These are phyloP conservation scores for Leishmania guyanensis DNA, from an alignment of 208 protist species.

Conservation along the genomic window DNA sequence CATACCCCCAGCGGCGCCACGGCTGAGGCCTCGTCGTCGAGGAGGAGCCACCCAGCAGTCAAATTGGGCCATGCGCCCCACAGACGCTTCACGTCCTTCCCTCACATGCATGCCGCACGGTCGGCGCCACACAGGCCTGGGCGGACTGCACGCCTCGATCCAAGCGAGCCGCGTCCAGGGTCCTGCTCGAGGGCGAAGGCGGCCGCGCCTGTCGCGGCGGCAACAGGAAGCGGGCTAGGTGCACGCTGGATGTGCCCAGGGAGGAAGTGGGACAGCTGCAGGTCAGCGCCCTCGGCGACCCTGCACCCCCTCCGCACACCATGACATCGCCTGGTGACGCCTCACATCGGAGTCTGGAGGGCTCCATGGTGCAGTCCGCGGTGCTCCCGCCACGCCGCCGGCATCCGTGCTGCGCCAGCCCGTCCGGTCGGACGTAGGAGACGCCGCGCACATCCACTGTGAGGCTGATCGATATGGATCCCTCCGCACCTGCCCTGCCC, in stretches of 20 bases:
- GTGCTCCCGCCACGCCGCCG: not conserved
- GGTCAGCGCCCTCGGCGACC: not conserved
- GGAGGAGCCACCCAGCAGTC: not conserved
- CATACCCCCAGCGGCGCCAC: not conserved
- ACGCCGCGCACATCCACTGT: not conserved
- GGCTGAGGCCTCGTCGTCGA: not conserved
- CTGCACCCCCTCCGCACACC: not conserved
- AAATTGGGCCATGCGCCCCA: not conserved
- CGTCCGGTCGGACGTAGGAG: not conserved
- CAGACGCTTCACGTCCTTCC: not conserved
- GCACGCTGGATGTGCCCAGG: not conserved
- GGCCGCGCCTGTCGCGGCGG: not conserved
- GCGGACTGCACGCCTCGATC: not conserved
- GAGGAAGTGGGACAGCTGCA: not conserved
- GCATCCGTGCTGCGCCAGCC: not conserved
- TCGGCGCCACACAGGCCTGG: not conserved
- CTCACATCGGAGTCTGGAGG: not conserved
- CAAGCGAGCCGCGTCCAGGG: not conserved
- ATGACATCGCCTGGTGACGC: not conserved
- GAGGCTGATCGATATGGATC: no score
- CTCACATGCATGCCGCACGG: not conserved
- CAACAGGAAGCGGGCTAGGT: not conserved
- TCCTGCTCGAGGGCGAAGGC: not conserved
- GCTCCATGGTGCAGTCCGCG: not conserved
- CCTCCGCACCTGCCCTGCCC: no score